phyloP scores from a whole-genome alignment of 1,284 basidiomycete species.

The Cystobasidium slooffiae region DNA sequence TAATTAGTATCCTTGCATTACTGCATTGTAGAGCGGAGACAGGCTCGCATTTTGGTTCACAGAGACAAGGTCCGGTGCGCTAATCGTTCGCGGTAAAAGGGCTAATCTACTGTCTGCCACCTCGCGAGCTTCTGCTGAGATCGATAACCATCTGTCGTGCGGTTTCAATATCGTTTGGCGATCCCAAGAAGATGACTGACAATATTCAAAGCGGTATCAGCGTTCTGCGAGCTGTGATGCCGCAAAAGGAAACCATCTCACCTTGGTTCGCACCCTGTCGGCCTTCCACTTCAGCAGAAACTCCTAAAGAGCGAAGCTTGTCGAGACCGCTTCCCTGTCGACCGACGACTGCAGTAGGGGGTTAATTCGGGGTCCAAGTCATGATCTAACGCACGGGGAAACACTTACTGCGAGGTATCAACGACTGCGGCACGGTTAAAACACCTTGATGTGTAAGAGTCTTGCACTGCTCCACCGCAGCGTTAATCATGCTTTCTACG shows the following conservation, averaged over 20 bases:
- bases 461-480: constrained; percentile 74
- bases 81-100: too few relatives aligned
- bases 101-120: constrained; percentile 1
- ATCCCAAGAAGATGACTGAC: constrained; percentile 41
- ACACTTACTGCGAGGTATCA: constrained; percentile 40
- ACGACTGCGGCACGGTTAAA: constrained; percentile 50
- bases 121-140: constrained; percentile 30
- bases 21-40: too few relatives aligned
- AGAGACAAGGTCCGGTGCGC: too few relatives aligned
- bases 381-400: background rate
- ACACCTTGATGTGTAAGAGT: constrained; percentile 59
- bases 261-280: constrained; percentile 50
- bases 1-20: too few relatives aligned
- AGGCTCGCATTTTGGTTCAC: too few relatives aligned
- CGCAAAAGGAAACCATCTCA: background rate
- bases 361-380: background rate
- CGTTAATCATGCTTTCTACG: constrained; percentile 69
- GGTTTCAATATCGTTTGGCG: constrained; percentile 35
- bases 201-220: background rate
- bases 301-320: constrained; percentile 48
- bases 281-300: constrained; percentile 52
- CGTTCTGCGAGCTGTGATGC: background rate
- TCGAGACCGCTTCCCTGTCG: constrained; percentile 52
- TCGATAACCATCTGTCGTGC: constrained; percentile 34
- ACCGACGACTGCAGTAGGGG: constrained; percentile 47